Percentiles rank a stretch among this genome's conserved stretches.
Conservation (phyloP, 768 basidiomycete genomes). For the Dendrothele bispora region DNA sequence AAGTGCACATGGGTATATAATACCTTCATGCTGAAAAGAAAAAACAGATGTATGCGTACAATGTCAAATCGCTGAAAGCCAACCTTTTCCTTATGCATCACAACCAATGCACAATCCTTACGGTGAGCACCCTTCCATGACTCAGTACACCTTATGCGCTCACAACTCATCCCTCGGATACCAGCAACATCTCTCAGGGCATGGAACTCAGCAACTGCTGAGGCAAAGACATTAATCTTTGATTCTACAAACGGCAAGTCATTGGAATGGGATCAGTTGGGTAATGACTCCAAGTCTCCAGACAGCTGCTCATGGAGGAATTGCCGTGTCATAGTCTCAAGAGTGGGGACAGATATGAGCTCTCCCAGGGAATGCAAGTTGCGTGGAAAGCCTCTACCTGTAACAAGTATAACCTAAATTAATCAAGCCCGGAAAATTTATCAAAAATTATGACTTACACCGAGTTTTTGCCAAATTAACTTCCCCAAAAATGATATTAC, state of each 20-base stretch:
- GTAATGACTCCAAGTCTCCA: not conserved
- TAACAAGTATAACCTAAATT: not conserved
- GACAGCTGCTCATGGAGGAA: conserved; percentile 23
- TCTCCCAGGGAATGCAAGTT: conserved; percentile 5
- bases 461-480: conserved; percentile 11
- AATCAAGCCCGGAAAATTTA: not conserved
- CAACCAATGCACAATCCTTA: conserved; percentile 18
- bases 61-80: conserved; percentile 20
- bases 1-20: conserved; percentile 22
- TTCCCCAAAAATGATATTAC: conserved; percentile 3
- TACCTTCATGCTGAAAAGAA: conserved; percentile 18
- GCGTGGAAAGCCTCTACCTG: conserved; percentile 15
- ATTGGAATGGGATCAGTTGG: too few species aligned
- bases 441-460: not conserved
- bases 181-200: conserved; percentile 21
- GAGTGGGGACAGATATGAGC: conserved; percentile 11
- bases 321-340: conserved; percentile 13
- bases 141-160: conserved; percentile 19
- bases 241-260: conserved; percentile 3
- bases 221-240: conserved; percentile 12
- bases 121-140: conserved; percentile 15
- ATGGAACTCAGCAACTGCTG: conserved; percentile 18
- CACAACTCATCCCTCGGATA: conserved; percentile 19
- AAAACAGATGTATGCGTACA: conserved; percentile 18
- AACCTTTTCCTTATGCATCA: conserved; percentile 4